Base-by-base conservation (phyloP, 2,329 filamentous ascomycete species). In the Fusarium coicis region DNA sequence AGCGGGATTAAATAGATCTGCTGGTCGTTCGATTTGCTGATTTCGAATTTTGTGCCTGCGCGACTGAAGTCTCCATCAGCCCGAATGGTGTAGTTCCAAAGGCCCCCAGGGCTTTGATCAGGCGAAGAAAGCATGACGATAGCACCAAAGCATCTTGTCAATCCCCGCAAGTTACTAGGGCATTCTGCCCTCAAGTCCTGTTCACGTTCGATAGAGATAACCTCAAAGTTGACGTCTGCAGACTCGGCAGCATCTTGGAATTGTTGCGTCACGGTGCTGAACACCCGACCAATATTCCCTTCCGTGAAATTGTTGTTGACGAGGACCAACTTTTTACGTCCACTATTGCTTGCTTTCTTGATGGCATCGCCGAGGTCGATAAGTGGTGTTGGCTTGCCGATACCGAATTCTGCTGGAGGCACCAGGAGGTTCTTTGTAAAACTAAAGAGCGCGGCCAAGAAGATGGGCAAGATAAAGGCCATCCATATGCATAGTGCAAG, bases 61-160 rank as follows among this genome's bases (percentile, higher is more conserved):
- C 39, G 21, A 34, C 70, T 66, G 64, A 97, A 86, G 1, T 90
- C 86, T 40, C 92, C 92, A 79, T 97, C 95, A 6, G 91, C 91
- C 63, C 93, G 87, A 32, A 97, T 85, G 0, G 93, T 95, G 79
- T 97, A 98, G 81, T 96, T 97, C 95, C 95, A 97, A 49, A 88
- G 81, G 4, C 88, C 87, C 11, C 87, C 87, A 2, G 80, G 71
- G 15, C 93, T 93, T 82, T 96, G 91, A 4, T 82, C 86, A 0
- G 94, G 93, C 10, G 93, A 97, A 1, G 92, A 92, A 60, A 90
- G 85, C 83, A 97, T 96, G 9, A 92, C 89, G 4, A 93, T 88
- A 14, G 92, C 94, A 23, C 89, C 92, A 78, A 92, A 95, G 80
- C 93, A 96, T 2, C 82, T 84, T 18, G 92, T 92, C 3, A 93